Evolutionary conservation across 257 asterid genomes (phyloP), one percentile per base, ranked within the genome.

Genomic region (Petrea volubilis): DNA sequence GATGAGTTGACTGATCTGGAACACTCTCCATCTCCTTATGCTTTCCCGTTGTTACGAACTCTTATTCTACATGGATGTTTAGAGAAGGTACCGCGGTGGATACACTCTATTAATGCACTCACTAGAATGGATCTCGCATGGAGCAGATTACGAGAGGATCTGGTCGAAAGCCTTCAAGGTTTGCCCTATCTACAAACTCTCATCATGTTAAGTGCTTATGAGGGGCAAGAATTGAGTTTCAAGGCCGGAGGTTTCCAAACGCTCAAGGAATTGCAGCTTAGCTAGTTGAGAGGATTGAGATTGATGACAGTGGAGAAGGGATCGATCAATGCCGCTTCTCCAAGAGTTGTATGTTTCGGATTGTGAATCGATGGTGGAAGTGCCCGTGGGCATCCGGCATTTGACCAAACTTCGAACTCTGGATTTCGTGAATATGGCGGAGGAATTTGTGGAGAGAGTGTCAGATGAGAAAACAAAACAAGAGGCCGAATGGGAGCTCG

Each of bases 261-360:
- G 41, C 76, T 78, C 23, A 47, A 34, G 31, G 0, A 3, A 0
- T 24, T 73, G 27, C 0, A 0, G 0, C 47, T 68, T 2, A 0
- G 0, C 3, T 3, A 7, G 0, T 43, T 73, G 25, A 18, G 33
- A 12, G 44, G 46, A 10, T 14, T 73, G 64, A 72, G 29, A 62
- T 34, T 49, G 49, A 49, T 78, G 24, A 27, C 2, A 3, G 33
- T 78, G 3, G 79, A 61, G 56, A 40, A 68, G 2, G 71, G 59
- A 7, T 18, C 79, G 5, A 43, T n/a, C n/a, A n/a, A n/a, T 78
- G 78, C 80, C 80, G 1, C 17, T 13, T 33, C 77, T 79, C 13
- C 13, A 64, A 1, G 0, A 0, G 0, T 34, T 74, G 6, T 0
- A 0, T 2, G 3, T 79, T 46, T 2, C 0, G 4, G 27, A 4